A percentile compares a stretch with the other conserved stretches of the same genome.
phyloP scores from a whole-genome alignment of 352 stramenopile species.

The Globisporangium nodosum region DNA sequence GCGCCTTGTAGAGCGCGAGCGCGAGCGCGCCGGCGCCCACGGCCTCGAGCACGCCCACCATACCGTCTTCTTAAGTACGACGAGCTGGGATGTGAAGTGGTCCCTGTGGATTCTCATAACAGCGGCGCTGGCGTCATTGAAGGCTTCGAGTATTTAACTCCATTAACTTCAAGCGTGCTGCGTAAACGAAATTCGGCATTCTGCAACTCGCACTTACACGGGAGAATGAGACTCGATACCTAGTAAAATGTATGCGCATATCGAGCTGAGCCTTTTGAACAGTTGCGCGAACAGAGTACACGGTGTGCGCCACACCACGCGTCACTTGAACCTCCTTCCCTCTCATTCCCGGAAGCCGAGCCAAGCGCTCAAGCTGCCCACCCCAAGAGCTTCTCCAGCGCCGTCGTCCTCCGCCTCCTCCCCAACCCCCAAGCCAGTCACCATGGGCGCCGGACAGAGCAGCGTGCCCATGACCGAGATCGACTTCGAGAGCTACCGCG shows the following conservation, averaged over 20 bases:
- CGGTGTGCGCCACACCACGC: no score
- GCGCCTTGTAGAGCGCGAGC: constrained; percentile 12
- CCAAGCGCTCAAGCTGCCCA: no score
- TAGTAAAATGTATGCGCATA: no score
- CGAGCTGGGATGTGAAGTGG: neutral
- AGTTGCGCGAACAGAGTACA: no score
- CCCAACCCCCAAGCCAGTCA: constrained; percentile 2
- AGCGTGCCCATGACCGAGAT: constrained; percentile 40
- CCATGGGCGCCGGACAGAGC: constrained; percentile 41
- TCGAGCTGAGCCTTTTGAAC: no score
- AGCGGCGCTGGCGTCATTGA: neutral
- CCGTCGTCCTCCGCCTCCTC: neutral
- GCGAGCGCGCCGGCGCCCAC: constrained; percentile 14
- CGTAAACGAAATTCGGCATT: no score
- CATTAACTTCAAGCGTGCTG: no score
- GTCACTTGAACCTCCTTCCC: no score
- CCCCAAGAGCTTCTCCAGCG: neutral
- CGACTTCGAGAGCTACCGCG: constrained; percentile 36
- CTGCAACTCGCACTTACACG: no score
- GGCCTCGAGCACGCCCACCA: constrained; percentile 11
- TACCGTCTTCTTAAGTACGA: neutral
- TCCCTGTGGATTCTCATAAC: no score
- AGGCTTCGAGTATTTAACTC: no score
- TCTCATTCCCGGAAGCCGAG: neutral
- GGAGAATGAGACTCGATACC: no score